Conservation (phyloP, 352 stramenopile genomes). For the Pythium dissotocum region DNA sequence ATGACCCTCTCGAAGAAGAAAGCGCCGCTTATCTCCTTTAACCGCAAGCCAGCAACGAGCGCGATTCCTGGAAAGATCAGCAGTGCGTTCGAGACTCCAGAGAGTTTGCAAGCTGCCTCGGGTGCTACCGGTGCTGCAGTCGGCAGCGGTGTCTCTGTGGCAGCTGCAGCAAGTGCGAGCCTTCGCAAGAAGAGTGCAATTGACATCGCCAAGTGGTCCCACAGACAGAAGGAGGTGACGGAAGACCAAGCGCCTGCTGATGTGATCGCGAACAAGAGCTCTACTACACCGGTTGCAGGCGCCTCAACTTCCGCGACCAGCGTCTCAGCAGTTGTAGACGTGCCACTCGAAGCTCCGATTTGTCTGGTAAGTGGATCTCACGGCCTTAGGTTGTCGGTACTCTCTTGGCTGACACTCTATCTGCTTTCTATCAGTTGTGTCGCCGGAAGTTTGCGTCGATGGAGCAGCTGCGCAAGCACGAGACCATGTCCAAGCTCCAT, state of each 20-base stretch:
- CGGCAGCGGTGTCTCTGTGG: constrained; percentile 17
- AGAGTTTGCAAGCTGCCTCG: neutral
- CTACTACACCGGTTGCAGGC: neutral
- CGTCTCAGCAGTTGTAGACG: constrained; percentile 43
- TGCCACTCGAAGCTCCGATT: constrained; percentile 63
- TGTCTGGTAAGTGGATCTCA: constrained; percentile 60
- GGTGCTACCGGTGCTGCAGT: neutral
- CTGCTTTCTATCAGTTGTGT: constrained; percentile 51
- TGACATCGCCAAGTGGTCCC: constrained; percentile 86
- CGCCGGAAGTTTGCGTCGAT: constrained; percentile 79
- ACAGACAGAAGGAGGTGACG: constrained; percentile 35
- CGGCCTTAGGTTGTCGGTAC: neutral
- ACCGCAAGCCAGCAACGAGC: constrained; percentile 34
- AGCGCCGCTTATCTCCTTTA: constrained; percentile 74
- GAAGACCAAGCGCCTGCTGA: constrained; percentile 12
- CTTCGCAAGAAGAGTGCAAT: constrained; percentile 74
- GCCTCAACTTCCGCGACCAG: constrained; percentile 13
- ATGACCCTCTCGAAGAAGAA: constrained; percentile 48
- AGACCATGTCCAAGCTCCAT: constrained; percentile 76
- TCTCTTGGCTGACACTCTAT: constrained; percentile 3
- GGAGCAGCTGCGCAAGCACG: constrained; percentile 76
- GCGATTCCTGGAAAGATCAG: constrained; percentile 8
- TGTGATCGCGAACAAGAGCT: neutral
- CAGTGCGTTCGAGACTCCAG: constrained; percentile 9
- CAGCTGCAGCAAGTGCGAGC: constrained; percentile 28